phyloP scores from a whole-genome alignment of 768 basidiomycete species.

The Boletus insuetus region DNA sequence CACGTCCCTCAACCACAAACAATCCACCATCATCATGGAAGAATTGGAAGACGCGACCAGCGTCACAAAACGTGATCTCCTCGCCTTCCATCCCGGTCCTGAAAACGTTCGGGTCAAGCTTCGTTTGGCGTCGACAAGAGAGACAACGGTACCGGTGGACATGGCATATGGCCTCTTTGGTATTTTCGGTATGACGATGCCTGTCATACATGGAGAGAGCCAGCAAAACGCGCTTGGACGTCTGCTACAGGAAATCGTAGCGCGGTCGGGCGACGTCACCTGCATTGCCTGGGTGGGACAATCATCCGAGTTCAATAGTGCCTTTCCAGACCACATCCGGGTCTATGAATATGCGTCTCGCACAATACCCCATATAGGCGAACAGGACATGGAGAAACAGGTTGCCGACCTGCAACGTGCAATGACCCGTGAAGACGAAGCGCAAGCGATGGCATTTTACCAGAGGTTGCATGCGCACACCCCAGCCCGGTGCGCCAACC shows the following conservation, averaged over 20 bases:
- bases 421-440: conserved; percentile 2
- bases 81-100: conserved; percentile 9
- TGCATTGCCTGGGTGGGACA: conserved; percentile 20
- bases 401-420: not conserved
- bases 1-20: conserved; percentile 15
- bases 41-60: conserved; percentile 12
- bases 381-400: conserved; percentile 5
- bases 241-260: conserved; percentile 17
- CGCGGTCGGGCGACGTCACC: conserved; percentile 17
- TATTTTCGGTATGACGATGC: conserved; percentile 16
- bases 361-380: conserved; percentile 5
- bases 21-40: conserved; percentile 11
- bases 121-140: conserved; percentile 19
- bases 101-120: conserved; percentile 14
- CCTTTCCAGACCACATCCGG: conserved; percentile 16
- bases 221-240: conserved; percentile 19
- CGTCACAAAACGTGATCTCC: conserved; percentile 5
- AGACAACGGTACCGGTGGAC: conserved; percentile 17
- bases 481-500: conserved; percentile 3
- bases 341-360: conserved; percentile 5
- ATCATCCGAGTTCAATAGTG: conserved; percentile 21
- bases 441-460: conserved; percentile 5
- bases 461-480: not conserved
- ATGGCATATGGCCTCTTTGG: conserved; percentile 24
- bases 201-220: conserved; percentile 16